Base-by-base conservation (phyloP, 2,329 filamentous ascomycete genomes). In the Alternaria arbusti region DNA sequence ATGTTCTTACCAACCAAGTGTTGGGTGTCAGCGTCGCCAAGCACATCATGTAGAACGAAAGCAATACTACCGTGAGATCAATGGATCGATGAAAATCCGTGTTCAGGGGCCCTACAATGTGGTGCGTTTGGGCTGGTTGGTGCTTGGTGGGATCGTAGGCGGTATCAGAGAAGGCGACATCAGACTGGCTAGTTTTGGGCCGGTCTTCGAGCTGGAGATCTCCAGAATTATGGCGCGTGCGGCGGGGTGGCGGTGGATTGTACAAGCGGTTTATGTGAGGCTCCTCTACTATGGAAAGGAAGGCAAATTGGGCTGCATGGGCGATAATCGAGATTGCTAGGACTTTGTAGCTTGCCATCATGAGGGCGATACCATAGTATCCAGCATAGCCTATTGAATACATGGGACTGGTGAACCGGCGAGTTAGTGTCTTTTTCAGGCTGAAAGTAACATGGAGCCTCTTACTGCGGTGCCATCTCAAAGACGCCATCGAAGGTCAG, bases 181-280 rank as follows among this genome's bases (percentile, higher is more conserved):
- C 79, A 68, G 75, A 82, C 71, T 74, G 79, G 58, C 69, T 70
- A 10, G 78, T 72, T 57, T 72, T 63, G 32, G 78, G 76, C 36
- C 70, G 78, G 70, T 78, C 80, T 76, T 76, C 81, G 71, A 76
- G 77, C 78, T 66, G 72, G 56, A 80, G 74, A 49, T 77, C 74
- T 68, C 81, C 80, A 67, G 70, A 75, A 63, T 74, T 70, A 72
- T 79, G 74, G 77, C 78, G 81, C 80, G 89, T 91, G 79, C 83
- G 83, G 66, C 93, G 92, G 63, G 94, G 92, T 46, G 92, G 87
- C 55, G 94, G 94, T 32, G 94, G 89, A 77, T 97, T 97, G 85
- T 99, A 99, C 4, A 90, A 97, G 84, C 96, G 96, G 75, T 98
- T 94, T 82, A 99, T 99, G 77, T 99, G 96, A 56, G 96, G 96